Percentiles rank a stretch among this genome's conserved stretches.
Conservation (phyloP, 352 stramenopile species). For the Globisporangium carolinianum region DNA sequence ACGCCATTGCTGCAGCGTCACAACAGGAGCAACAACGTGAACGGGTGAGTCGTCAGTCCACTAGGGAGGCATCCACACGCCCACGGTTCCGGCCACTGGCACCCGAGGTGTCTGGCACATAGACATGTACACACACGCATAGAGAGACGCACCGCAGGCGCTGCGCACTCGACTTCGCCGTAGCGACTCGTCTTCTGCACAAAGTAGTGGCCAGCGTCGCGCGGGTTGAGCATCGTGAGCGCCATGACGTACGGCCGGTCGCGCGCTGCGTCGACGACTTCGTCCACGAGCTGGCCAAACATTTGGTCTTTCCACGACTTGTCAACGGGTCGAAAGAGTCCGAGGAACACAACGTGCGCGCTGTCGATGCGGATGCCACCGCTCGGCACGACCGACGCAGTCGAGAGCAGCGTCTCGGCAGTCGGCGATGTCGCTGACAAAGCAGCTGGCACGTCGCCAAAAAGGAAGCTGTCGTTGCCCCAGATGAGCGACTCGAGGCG, state of each 20-base stretch:
- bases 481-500: slow-evolving; percentile 61
- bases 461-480: slow-evolving; percentile 56
- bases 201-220: slow-evolving; percentile 58
- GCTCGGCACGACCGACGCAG: slow-evolving; percentile 29
- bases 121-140: not conserved
- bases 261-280: slow-evolving; percentile 38
- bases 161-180: slow-evolving; percentile 64
- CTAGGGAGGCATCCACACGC: too few species aligned
- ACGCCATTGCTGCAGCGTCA: slow-evolving; percentile 54
- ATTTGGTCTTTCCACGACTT: slow-evolving; percentile 43
- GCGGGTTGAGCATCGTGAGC: slow-evolving; percentile 48
- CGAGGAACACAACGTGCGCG: slow-evolving; percentile 39
- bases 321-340: slow-evolving; percentile 57
- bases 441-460: slow-evolving; percentile 27
- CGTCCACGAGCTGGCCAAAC: slow-evolving; percentile 50
- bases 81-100: not conserved
- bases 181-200: slow-evolving; percentile 61
- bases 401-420: slow-evolving; percentile 18
- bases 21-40: slow-evolving; percentile 1
- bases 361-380: slow-evolving; percentile 41
- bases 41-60: not conserved
- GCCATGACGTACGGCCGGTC: slow-evolving; percentile 50
- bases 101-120: not conserved
- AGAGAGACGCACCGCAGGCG: slow-evolving; percentile 36
- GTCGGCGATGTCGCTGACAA: slow-evolving; percentile 18